Conservation (phyloP, 2,329 filamentous ascomycete genomes). For the Aspergillus thermomutatus region DNA sequence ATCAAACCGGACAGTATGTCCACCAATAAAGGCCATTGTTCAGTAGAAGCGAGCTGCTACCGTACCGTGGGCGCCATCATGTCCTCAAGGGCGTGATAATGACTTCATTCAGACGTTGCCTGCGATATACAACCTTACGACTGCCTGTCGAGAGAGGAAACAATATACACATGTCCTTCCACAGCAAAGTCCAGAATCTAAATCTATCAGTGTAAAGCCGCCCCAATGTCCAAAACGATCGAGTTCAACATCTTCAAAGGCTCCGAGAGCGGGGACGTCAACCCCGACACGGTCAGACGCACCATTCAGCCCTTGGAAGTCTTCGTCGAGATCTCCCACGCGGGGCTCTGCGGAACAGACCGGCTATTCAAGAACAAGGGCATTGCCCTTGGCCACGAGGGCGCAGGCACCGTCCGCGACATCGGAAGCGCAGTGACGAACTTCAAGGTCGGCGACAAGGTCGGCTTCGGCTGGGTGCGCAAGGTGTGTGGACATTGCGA, state of each 20-base stretch:
- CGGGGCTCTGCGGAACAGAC: constrained; percentile 24
- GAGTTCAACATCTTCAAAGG: constrained; percentile 16
- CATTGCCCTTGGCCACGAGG: constrained; percentile 51
- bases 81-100: neutral
- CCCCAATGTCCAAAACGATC: neutral
- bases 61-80: neutral
- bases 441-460: constrained; percentile 43
- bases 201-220: neutral
- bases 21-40: neutral
- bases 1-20: neutral
- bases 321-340: constrained; percentile 19
- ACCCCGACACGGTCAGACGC: constrained; percentile 4
- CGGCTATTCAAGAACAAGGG: constrained; percentile 16
- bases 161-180: neutral
- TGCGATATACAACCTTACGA: neutral
- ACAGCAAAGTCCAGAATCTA: neutral
- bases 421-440: constrained; percentile 43
- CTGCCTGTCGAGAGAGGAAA: neutral
- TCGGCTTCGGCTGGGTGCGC: constrained; percentile 31
- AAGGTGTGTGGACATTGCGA: constrained; percentile 28
- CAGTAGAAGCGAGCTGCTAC: neutral
- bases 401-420: constrained; percentile 48
- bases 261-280: constrained; percentile 13
- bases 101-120: neutral
- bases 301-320: constrained; percentile 13